These are phyloP conservation scores for Tricladium varicosporioides DNA, from an alignment of 2,329 filamentous ascomycete species.

Conservation along the genomic window DNA sequence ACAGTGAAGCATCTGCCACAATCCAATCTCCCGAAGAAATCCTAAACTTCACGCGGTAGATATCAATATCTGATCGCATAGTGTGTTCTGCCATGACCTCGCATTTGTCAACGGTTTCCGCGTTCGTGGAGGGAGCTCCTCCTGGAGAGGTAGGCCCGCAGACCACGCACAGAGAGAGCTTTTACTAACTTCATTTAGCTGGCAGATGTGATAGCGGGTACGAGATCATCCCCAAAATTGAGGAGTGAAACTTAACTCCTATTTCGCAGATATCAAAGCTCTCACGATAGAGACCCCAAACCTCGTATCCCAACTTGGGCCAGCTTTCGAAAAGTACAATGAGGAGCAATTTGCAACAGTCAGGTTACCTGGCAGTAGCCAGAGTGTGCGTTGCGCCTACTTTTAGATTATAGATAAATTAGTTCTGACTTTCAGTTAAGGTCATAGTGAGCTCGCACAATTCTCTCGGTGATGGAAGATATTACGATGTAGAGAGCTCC, in stretches of 20 bases:
- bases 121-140: constrained; percentile 91
- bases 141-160: constrained; percentile 79
- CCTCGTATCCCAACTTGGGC: constrained; percentile 69
- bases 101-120: constrained; percentile 63
- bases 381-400: constrained; percentile 54
- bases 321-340: constrained; percentile 92
- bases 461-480: constrained; percentile 73
- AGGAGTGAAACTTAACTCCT: constrained; percentile 11
- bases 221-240: constrained; percentile 18
- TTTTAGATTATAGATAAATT: no score
- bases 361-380: constrained; percentile 83
- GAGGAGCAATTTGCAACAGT: constrained; percentile 88
- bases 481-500: constrained; percentile 86
- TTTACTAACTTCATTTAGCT: constrained; percentile 54
- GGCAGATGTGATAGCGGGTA: constrained; percentile 84
- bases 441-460: constrained; percentile 85
- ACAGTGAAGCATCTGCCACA: neutral
- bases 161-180: constrained; percentile 1
- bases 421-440: constrained; percentile 38
- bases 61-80: neutral
- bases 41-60: neutral
- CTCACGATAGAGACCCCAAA: constrained; percentile 69
- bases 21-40: neutral
- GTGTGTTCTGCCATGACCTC: constrained; percentile 30
- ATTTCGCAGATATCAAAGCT: constrained; percentile 75